phyloP scores from a whole-genome alignment of 768 basidiomycete species.

The Pleurotus pulmonarius region DNA sequence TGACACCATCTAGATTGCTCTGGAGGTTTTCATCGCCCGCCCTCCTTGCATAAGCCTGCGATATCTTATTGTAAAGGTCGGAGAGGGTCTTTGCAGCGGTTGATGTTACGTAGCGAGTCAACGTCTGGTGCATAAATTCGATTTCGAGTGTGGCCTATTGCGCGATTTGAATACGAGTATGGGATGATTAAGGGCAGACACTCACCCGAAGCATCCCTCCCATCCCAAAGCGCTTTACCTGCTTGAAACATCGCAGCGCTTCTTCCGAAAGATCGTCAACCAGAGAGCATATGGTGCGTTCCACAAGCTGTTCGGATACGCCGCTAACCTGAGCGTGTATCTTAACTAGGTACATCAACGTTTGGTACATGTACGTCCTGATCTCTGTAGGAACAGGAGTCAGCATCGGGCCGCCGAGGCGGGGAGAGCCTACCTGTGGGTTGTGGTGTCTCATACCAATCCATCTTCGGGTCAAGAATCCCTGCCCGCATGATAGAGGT shows the following conservation, averaged over 20 bases:
- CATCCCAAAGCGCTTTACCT: conserved; percentile 92
- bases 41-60: conserved; percentile 83
- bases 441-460: conserved; percentile 93
- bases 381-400: conserved; percentile 53
- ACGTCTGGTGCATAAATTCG: conserved; percentile 97
- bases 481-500: conserved; percentile 71
- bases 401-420: conserved; percentile 9
- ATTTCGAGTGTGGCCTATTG: conserved; percentile 94
- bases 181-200: conserved; percentile 41
- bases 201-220: conserved; percentile 85
- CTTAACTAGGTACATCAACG: conserved; percentile 82
- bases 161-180: not conserved
- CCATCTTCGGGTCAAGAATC: conserved; percentile 75
- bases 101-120: conserved; percentile 83
- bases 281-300: conserved; percentile 76
- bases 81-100: conserved; percentile 80
- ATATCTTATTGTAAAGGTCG: conserved; percentile 92
- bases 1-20: conserved; percentile 83
- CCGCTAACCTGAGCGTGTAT: conserved; percentile 89
- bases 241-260: conserved; percentile 80
- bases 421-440: conserved; percentile 67
- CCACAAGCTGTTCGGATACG: conserved; percentile 73
- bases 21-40: conserved; percentile 87
- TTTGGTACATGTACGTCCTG: conserved; percentile 90
- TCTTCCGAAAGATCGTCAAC: conserved; percentile 83